Evolutionary conservation across 176 grass and related monocot species (phyloP).

Genomic region (Musa beccarii): DNA sequence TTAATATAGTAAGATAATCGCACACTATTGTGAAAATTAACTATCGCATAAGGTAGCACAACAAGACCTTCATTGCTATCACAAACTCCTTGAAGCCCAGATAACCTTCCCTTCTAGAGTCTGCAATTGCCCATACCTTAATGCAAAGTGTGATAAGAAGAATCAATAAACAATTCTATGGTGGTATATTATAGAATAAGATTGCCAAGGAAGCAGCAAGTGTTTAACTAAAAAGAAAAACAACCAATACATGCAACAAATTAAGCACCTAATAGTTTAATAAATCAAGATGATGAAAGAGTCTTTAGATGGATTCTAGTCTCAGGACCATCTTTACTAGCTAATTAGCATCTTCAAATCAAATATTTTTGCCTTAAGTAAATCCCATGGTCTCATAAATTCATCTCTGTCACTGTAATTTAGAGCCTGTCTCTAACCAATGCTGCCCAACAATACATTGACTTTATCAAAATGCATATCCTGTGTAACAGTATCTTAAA

Average conservation of each 20-base stretch:
- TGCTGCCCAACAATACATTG: too few species aligned
- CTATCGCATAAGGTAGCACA: background rate
- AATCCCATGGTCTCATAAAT: too few species aligned
- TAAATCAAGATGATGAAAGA: too few species aligned
- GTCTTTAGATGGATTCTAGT: too few species aligned
- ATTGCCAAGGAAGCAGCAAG: background rate
- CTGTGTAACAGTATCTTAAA: too few species aligned
- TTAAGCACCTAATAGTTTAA: background rate
- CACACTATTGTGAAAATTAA: background rate
- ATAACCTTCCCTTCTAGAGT: constrained; percentile 72
- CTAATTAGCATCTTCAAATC: too few species aligned
- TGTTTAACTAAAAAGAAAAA: background rate
- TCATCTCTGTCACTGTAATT: too few species aligned
- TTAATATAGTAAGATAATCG: background rate
- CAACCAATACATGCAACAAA: background rate
- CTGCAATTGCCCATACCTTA: constrained; percentile 90
- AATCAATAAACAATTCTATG: background rate
- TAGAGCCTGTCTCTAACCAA: too few species aligned
- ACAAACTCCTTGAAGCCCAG: constrained; percentile 72
- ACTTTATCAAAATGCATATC: too few species aligned
- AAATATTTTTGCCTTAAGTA: too few species aligned
- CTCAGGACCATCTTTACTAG: too few species aligned
- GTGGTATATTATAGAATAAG: background rate
- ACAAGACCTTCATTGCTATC: constrained; percentile 71
- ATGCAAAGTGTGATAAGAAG: constrained; percentile 2